phyloP scores from a whole-genome alignment of 2,329 filamentous ascomycete species.

The Botrytis paeoniae region DNA sequence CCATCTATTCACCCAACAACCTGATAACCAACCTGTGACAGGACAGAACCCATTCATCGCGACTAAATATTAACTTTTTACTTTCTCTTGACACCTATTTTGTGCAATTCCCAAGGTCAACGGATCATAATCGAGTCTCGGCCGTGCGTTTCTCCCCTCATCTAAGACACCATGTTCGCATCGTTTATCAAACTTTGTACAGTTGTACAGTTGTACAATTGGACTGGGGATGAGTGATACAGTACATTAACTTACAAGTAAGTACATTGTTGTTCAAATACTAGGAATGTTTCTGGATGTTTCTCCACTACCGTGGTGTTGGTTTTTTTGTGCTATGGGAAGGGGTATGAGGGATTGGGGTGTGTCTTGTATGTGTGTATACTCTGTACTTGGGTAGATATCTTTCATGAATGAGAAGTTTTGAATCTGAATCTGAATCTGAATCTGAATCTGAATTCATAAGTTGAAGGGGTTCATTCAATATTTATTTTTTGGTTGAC shows the following conservation, averaged over 20 bases:
- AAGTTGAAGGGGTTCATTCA: not conserved
- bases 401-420: not conserved
- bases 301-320: too few relatives aligned
- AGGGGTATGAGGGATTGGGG: too few relatives aligned
- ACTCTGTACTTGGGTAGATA: not conserved
- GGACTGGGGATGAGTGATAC: too few relatives aligned
- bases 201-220: not conserved
- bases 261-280: too few relatives aligned
- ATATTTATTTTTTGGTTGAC: not conserved
- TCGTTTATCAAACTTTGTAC: not conserved
- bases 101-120: not conserved
- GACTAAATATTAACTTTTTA: not conserved
- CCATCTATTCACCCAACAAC: not conserved
- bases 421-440: not conserved
- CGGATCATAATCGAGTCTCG: not conserved
- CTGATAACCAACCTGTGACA: not conserved
- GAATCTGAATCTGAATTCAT: not conserved
- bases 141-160: not conserved
- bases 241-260: too few relatives aligned
- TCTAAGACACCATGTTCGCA: not conserved
- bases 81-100: not conserved
- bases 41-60: not conserved
- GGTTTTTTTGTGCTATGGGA: too few relatives aligned
- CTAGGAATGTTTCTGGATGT: too few relatives aligned
- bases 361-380: too few relatives aligned